phyloP scores from a whole-genome alignment of 83 land plant species.

The Isoetes engelmannii region DNA sequence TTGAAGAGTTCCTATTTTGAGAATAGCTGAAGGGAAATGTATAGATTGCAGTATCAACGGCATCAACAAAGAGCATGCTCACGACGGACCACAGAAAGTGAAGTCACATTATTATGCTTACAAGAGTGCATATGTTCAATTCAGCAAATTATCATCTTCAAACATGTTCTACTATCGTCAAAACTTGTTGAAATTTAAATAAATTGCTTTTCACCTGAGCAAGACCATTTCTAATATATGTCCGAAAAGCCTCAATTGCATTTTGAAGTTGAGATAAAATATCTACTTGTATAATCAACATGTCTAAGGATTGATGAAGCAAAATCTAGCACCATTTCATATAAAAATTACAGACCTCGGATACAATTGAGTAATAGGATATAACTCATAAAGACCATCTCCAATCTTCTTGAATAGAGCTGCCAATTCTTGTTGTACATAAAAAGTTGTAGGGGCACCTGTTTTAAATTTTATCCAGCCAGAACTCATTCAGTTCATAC shows the following conservation, averaged over 20 bases:
- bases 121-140: constrained; percentile 42
- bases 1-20: too few species aligned
- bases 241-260: constrained; percentile 97
- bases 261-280: constrained; percentile 97
- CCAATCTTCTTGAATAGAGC: constrained; percentile 99
- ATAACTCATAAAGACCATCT: constrained; percentile 93
- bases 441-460: neutral
- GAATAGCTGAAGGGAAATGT: too few species aligned
- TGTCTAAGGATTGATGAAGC: neutral
- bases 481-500: constrained; percentile 26
- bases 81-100: constrained; percentile 20
- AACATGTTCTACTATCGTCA: neutral
- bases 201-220: constrained; percentile 55
- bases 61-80: too few species aligned
- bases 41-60: too few species aligned
- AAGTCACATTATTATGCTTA: constrained; percentile 37
- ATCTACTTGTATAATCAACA: constrained; percentile 56
- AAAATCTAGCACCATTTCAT: neutral
- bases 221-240: constrained; percentile 91
- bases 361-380: constrained; percentile 91
- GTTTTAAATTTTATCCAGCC: neutral
- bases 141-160: neutral
- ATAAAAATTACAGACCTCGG: constrained; percentile 51
- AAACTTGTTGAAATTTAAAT: neutral
- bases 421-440: constrained; percentile 86